Evolutionary conservation across 176 grass and related monocot species (phyloP).

Genomic region (Eleusine coracana): DNA sequence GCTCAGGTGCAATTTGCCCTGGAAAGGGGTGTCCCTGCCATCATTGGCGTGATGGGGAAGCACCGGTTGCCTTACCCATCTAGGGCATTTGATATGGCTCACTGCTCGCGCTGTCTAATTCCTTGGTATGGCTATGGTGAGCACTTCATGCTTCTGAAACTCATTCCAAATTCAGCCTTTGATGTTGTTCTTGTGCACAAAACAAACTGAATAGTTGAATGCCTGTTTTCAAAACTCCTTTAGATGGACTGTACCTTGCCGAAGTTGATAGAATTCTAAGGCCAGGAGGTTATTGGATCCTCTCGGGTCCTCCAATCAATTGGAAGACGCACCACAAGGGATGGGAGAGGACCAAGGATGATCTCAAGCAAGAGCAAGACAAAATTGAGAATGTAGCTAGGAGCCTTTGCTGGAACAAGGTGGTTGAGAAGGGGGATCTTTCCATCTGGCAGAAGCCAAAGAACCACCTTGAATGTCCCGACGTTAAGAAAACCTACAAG

Average conservation of each 20-base stretch:
- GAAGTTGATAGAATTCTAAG: constrained; percentile 92
- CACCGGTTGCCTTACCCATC: constrained; percentile 85
- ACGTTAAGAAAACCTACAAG: constrained; percentile 60
- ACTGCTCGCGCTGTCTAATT: constrained; percentile 91
- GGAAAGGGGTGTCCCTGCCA: constrained; percentile 92
- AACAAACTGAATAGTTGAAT: constrained; percentile 13
- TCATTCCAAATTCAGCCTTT: neutral
- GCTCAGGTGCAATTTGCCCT: constrained; percentile 95
- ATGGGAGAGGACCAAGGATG: constrained; percentile 79
- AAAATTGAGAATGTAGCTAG: constrained; percentile 75
- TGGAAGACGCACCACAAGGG: constrained; percentile 84
- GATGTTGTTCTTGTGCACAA: constrained; percentile 4
- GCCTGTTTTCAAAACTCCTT: constrained; percentile 14
- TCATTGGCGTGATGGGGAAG: constrained; percentile 87
- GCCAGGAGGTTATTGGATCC: constrained; percentile 93
- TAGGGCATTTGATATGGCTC: constrained; percentile 95
- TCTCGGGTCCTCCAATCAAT: constrained; percentile 86
- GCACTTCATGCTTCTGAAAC: constrained; percentile 24
- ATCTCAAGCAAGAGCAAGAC: constrained; percentile 88
- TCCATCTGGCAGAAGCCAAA: constrained; percentile 93
- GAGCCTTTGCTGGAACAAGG: constrained; percentile 91
- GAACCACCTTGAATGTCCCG: constrained; percentile 78
- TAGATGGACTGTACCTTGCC: constrained; percentile 87
- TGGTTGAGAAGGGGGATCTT: constrained; percentile 77
- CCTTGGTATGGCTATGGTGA: constrained; percentile 77